Evolutionary conservation across 1,284 basidiomycete genomes (phyloP).

Genomic region (Apiotrichum mycotoxinovorans): DNA sequence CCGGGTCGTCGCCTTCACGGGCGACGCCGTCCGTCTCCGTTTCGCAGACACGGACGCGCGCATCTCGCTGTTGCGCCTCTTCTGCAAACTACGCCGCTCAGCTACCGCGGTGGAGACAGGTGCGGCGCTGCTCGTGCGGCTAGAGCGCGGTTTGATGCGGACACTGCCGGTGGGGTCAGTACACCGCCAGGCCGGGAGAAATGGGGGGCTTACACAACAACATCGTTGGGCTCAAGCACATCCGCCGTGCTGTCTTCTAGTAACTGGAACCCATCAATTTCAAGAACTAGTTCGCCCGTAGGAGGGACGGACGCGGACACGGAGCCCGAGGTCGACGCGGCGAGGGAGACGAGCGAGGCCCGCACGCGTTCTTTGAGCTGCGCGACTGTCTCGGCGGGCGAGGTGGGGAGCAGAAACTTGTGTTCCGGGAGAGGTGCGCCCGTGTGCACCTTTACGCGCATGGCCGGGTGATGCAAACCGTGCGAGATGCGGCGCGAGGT

Average conservation of each 20-base stretch:
- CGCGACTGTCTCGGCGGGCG: not conserved
- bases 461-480: slow-evolving; percentile 9
- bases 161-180: not conserved
- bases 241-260: slow-evolving; percentile 32
- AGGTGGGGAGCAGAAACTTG: slow-evolving; percentile 27
- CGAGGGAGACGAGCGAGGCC: no score
- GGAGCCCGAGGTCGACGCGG: not conserved
- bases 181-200: no score
- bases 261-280: slow-evolving; percentile 50
- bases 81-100: not conserved
- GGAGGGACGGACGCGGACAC: not conserved
- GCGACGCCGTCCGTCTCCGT: not conserved
- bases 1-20: not conserved
- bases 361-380: slow-evolving; percentile 3
- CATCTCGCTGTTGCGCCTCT: not conserved
- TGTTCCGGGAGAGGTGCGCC: slow-evolving; percentile 30
- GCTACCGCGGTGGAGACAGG: no score
- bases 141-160: not conserved
- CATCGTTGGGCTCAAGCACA: slow-evolving; percentile 38
- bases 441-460: slow-evolving; percentile 37
- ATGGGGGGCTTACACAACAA: slow-evolving; percentile 46
- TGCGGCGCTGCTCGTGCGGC: no score
- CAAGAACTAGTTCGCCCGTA: slow-evolving; percentile 24
- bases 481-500: no score
- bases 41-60: not conserved